Conservation (phyloP, 2,329 filamentous ascomycete genomes). For the Malbranchea cinnamomea region DNA sequence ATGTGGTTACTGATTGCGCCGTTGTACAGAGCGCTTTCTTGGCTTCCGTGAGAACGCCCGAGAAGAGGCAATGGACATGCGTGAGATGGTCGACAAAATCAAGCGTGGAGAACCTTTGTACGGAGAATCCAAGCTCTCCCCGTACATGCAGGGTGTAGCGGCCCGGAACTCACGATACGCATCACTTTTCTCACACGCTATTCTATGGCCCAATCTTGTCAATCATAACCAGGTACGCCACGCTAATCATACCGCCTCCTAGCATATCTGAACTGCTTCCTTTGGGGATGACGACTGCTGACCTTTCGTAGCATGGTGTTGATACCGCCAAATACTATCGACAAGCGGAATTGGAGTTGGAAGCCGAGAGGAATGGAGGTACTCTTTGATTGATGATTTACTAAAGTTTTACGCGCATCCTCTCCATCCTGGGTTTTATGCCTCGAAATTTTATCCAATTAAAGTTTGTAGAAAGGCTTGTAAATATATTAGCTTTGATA, state of each 20-base stretch:
- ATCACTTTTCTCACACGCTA: slow-evolving; percentile 63
- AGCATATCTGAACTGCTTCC: neutral
- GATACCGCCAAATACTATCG: slow-evolving; percentile 98
- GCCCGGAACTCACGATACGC: slow-evolving; percentile 86
- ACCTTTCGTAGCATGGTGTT: slow-evolving; percentile 57
- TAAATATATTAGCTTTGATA: too few relatives aligned
- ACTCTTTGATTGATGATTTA: too few relatives aligned
- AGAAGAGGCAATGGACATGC: slow-evolving; percentile 92
- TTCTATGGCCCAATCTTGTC: slow-evolving; percentile 98
- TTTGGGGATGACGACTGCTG: neutral
- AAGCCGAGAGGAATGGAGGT: slow-evolving; percentile 47
- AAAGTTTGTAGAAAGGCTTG: too few relatives aligned
- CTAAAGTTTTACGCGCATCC: neutral
- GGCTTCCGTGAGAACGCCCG: slow-evolving; percentile 84
- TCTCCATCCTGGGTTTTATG: neutral
- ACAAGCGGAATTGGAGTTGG: slow-evolving; percentile 85
- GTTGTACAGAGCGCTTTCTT: slow-evolving; percentile 69
- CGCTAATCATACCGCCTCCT: neutral
- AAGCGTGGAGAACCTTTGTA: slow-evolving; percentile 86
- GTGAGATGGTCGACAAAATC: slow-evolving; percentile 92
- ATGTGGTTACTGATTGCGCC: slow-evolving; percentile 1
- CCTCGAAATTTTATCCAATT: too few relatives aligned
- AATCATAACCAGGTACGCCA: slow-evolving; percentile 62
- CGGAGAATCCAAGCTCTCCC: slow-evolving; percentile 59
- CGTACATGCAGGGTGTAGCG: slow-evolving; percentile 88